Evolutionary conservation across 441 rosid species (phyloP).

Genomic region (Viola pubescens): DNA sequence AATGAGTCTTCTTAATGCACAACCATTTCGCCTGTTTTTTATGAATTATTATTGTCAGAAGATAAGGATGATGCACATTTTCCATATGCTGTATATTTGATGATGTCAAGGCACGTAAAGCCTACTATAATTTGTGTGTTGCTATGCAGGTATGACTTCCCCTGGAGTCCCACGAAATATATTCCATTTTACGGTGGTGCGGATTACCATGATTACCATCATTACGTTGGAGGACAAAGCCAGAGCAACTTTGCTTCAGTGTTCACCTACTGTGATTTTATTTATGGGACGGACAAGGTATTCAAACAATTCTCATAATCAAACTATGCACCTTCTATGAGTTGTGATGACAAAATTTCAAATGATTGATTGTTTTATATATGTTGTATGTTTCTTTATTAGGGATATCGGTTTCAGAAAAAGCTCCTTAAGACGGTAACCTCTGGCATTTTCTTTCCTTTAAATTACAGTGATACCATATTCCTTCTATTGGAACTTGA

Average conservation of each 20-base stretch:
- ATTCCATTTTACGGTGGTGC: slow-evolving; percentile 92
- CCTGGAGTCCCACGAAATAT: slow-evolving; percentile 71
- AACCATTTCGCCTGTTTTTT: too few relatives aligned
- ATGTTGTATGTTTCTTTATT: slow-evolving; percentile 10
- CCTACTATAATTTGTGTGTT: slow-evolving; percentile 7
- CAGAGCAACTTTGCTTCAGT: slow-evolving; percentile 92
- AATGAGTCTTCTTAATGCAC: too few relatives aligned
- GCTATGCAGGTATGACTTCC: slow-evolving; percentile 66
- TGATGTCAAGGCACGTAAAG: neutral
- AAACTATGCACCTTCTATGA: neutral
- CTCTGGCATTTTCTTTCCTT: neutral
- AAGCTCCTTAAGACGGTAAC: slow-evolving; percentile 50
- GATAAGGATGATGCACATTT: too few relatives aligned
- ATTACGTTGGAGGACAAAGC: slow-evolving; percentile 86
- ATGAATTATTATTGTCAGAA: too few relatives aligned
- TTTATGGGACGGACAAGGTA: slow-evolving; percentile 94
- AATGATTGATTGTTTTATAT: slow-evolving; percentile 9
- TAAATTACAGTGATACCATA: neutral
- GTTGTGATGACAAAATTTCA: neutral
- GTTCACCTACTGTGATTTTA: slow-evolving; percentile 82
- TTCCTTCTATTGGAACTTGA: neutral
- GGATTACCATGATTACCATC: slow-evolving; percentile 89
- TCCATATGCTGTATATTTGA: too few relatives aligned
- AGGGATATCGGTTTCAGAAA: slow-evolving; percentile 91
- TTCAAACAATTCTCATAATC: slow-evolving; percentile 1